Evolutionary conservation across 805 yeast species (phyloP), one percentile per base, ranked within the genome.

Genomic region (Lipomyces spencermartinsiae): DNA sequence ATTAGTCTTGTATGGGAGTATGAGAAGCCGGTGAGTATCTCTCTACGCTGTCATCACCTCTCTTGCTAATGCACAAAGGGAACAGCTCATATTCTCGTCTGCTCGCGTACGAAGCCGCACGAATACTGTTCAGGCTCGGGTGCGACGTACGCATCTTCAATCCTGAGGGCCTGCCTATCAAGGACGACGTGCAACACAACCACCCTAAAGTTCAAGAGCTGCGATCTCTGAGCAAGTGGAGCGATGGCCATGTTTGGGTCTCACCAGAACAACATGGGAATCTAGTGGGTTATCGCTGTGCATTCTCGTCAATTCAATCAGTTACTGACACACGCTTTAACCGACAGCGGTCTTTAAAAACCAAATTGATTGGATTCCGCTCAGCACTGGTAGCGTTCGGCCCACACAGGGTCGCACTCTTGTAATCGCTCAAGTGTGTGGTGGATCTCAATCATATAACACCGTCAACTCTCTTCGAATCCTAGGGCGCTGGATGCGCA

Each of bases 401-500:
- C 63, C 63, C 7, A 60, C 63, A 22, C 63, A 60, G 1, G 63
- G 63, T 64, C 62, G 63, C 25, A 60, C 65, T 19, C 63, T 58
- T 19, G 63, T 65, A 25, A 60, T 60, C 1, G 63, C 63, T 29
- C 63, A 60, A 34, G 63, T 60, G 1, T 51, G 29, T 33, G 63
- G 63, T 19, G 63, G 63, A 16, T 60, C 63, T 19, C 63, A 60
- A 29, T 60, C 63, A 16, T 60, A 58, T 33, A 60, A 60, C 37
- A 53, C 63, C 22, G 63, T 60, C 43, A 60, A 60, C 64, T 9
- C 63, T 7, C 37, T 60, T 14, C 63, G 63, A 25, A 60, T 60
- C 25, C 34, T 60, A 8, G 63, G 63, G 37, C 63, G 63, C 34
- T 60, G 63, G 63, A 60, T 60, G 63, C 63, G 63, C 60, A 60